Conservation (phyloP, 176 grass and related monocot species). For the Alloteropsis semialata region DNA sequence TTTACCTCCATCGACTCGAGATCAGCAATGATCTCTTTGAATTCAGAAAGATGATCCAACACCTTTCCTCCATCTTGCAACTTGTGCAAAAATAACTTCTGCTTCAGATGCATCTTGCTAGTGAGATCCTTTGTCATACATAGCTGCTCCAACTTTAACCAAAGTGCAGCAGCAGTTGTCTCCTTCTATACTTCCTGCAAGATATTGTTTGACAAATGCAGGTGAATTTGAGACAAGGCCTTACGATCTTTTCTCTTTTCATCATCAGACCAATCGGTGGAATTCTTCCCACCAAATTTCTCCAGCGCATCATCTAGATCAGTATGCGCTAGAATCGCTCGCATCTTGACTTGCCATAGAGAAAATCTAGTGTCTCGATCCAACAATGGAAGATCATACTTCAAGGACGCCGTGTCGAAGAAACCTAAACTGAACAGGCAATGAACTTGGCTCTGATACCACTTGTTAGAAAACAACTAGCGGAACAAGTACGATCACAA, state of each 20-base stretch:
- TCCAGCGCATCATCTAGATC: not conserved
- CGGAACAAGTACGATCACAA: not conserved
- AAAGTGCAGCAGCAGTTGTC: not conserved
- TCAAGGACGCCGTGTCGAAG: not conserved
- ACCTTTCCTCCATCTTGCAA: not conserved
- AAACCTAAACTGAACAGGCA: not conserved
- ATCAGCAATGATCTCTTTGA: not conserved
- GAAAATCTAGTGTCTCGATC: not conserved
- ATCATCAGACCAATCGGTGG: not conserved
- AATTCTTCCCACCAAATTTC: not conserved
- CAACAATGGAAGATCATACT: not conserved
- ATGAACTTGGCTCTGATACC: not conserved
- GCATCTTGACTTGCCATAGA: not conserved
- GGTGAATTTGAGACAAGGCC: not conserved
- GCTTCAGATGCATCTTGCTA: not conserved
- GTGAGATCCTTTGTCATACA: not conserved
- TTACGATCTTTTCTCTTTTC: not conserved
- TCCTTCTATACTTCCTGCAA: too few species aligned
- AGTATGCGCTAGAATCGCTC: not conserved
- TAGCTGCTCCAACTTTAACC: not conserved
- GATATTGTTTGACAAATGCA: too few species aligned
- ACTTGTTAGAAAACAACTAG: not conserved
- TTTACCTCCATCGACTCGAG: constrained; percentile 4
- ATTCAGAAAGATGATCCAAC: not conserved
- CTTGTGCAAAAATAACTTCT: not conserved